Base-by-base conservation (phyloP, 1,284 basidiomycete genomes). In the Testicularia cyperi region DNA sequence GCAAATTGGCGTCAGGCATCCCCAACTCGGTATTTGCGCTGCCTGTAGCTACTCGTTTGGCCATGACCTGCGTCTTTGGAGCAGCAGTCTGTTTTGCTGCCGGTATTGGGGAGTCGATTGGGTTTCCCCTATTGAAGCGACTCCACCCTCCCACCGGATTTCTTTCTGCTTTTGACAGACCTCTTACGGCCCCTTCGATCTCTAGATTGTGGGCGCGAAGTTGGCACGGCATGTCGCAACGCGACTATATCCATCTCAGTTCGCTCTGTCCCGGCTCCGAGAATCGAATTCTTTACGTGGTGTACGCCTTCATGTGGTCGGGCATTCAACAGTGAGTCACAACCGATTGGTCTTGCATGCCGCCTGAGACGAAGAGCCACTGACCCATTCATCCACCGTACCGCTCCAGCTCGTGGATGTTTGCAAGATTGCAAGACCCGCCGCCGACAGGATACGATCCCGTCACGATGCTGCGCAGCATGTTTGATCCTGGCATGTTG, bases 281-380 rank as follows among this genome's bases (percentile, higher is more conserved):
- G 1, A 16, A 36, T n/a, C 29, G 31, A 6, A 20, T 7, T 8
- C 33, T 9, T 20, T 21, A 35, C 10, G 22, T 28, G 2, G 13
- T 60, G 30, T 60, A 47, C 15, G 56, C 49, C 4, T 60, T 60
- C 25, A 48, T 53, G 26, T 60, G 48, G 56, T 60, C 56, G 14
- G 56, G 56, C 9, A 45, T 53, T 15, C 56, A 60, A 33, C 56
- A 60, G 48, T 52, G 31, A 51, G 48, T 51, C 16, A 8, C 14
- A 16, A 20, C 12, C 14, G 5, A 16, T 19, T 22, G 6, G 4
- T 37, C 16, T 3, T n/a, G n/a, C n/a, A n/a, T n/a, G n/a, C n/a
- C n/a, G n/a, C n/a, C n/a, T n/a, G n/a, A n/a, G n/a, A n/a, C n/a
- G n/a, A n/a, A n/a, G n/a, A n/a, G 26, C n/a, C 26, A n/a, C 26